phyloP scores from a whole-genome alignment of 768 basidiomycete species.

The Rhodotorula paludigena region DNA sequence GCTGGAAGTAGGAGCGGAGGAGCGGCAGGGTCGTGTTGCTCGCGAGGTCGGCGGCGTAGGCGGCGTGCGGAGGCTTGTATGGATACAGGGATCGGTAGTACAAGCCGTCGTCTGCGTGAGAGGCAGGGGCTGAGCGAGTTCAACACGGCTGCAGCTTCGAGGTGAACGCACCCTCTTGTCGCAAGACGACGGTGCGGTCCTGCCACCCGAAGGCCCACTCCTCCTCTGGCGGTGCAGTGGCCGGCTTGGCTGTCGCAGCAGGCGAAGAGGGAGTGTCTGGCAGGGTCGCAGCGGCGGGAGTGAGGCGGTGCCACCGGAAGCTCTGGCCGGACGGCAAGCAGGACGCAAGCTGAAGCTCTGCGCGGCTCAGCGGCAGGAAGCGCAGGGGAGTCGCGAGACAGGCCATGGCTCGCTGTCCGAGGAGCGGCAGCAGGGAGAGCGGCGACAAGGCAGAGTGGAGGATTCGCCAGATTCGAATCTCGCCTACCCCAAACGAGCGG shows the following conservation, averaged over 20 bases:
- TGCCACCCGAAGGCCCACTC: constrained; percentile 76
- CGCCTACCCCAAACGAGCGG: no score
- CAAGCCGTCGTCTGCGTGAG: constrained; percentile 20
- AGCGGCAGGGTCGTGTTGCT: constrained; percentile 67
- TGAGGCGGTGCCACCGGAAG: constrained; percentile 69
- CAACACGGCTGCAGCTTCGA: background rate
- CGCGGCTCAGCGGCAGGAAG: constrained; percentile 58
- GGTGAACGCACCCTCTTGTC: constrained; percentile 59
- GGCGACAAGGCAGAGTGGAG: background rate
- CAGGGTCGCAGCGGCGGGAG: constrained; percentile 23
- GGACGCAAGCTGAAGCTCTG: constrained; percentile 69
- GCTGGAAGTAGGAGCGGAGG: constrained; percentile 83
- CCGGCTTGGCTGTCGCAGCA: background rate
- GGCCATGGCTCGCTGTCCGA: background rate
- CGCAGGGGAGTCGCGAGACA: constrained; percentile 53
- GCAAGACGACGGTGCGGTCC: constrained; percentile 77
- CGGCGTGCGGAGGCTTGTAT: constrained; percentile 35
- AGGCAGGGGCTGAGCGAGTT: background rate
- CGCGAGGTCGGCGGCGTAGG: constrained; percentile 43
- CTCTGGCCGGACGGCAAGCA: constrained; percentile 79
- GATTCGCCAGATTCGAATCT: no score
- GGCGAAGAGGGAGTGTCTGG: background rate
- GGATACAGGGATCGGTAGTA: constrained; percentile 67
- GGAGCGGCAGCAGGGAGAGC: background rate
- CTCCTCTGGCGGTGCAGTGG: constrained; percentile 50